Conservation (phyloP, 1,139 yeast genomes). For the Hanseniaspora uvarum region DNA sequence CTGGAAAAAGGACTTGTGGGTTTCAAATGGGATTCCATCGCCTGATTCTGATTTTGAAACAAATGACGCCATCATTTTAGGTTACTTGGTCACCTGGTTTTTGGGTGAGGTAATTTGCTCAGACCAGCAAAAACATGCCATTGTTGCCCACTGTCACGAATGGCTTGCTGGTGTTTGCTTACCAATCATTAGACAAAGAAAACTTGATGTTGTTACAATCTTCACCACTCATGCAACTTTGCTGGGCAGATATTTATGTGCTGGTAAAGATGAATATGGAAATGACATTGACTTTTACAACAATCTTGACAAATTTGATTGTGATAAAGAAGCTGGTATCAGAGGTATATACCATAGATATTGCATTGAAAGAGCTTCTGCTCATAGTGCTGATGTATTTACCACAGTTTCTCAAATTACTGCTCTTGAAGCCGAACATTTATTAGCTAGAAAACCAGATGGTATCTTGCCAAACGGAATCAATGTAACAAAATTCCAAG, state of each 20-base stretch:
- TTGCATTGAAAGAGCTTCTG: conserved; percentile 93
- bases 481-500: conserved; percentile 90
- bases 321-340: conserved; percentile 95
- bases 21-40: conserved; percentile 80
- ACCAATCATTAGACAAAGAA: conserved; percentile 82
- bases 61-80: conserved; percentile 83
- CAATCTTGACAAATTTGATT: conserved; percentile 81
- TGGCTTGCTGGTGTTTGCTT: conserved; percentile 97
- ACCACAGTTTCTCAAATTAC: conserved; percentile 96
- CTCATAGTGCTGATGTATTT: conserved; percentile 92
- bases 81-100: conserved; percentile 94
- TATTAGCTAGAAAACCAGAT: conserved; percentile 89
- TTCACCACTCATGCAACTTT: conserved; percentile 97
- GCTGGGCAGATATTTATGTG: conserved; percentile 89
- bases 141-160: conserved; percentile 91
- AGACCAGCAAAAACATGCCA: conserved; percentile 68
- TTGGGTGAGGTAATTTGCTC: conserved; percentile 80
- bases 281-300: conserved; percentile 83
- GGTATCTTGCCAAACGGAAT: conserved; percentile 96
- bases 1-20: conserved; percentile 94
- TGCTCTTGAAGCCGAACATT: conserved; percentile 86
- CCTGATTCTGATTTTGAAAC: conserved; percentile 84
- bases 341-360: conserved; percentile 95
- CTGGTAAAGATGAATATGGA: conserved; percentile 42
- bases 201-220: conserved; percentile 87